Conservation (phyloP, 1,139 yeast species). For the Sugiyamaella paludigena region DNA sequence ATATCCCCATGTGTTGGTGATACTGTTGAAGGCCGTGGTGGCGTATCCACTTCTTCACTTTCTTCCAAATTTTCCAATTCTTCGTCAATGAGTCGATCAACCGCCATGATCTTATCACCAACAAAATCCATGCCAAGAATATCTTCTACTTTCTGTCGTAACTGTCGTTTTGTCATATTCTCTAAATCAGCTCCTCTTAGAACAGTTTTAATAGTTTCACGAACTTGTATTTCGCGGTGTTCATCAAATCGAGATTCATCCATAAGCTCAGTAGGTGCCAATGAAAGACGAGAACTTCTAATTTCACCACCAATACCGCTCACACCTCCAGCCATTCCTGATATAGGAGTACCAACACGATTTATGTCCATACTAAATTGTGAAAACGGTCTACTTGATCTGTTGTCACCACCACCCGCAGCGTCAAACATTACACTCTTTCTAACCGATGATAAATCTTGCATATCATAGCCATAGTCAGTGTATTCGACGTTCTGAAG, state of each 20-base stretch:
- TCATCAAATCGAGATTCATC: slow-evolving; percentile 22
- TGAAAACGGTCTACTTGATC: slow-evolving; percentile 23
- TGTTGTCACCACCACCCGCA: slow-evolving; percentile 7
- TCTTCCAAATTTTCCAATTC: slow-evolving; percentile 36
- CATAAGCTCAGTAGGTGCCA: slow-evolving; percentile 21
- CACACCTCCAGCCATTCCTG: slow-evolving; percentile 14
- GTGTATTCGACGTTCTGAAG: slow-evolving; percentile 22
- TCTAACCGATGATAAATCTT: slow-evolving; percentile 27
- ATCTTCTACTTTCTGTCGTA: slow-evolving; percentile 39
- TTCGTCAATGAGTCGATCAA: slow-evolving; percentile 39
- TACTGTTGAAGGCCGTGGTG: background rate
- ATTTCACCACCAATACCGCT: slow-evolving; percentile 10
- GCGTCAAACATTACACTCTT: slow-evolving; percentile 15
- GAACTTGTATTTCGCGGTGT: slow-evolving; percentile 25
- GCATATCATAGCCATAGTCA: slow-evolving; percentile 31
- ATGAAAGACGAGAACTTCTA: slow-evolving; percentile 21
- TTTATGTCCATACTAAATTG: slow-evolving; percentile 23
- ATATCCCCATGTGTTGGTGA: too few relatives aligned
- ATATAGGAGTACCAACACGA: slow-evolving; percentile 15
- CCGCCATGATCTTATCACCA: slow-evolving; percentile 33
- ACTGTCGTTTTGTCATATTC: slow-evolving; percentile 39
- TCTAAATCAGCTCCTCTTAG: slow-evolving; percentile 38
- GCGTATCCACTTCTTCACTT: slow-evolving; percentile 18
- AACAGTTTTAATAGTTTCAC: slow-evolving; percentile 33
- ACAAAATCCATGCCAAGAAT: slow-evolving; percentile 37